These are phyloP conservation scores for Volvariella volvacea DNA, from an alignment of 1,284 basidiomycete species.

Conservation along the genomic window DNA sequence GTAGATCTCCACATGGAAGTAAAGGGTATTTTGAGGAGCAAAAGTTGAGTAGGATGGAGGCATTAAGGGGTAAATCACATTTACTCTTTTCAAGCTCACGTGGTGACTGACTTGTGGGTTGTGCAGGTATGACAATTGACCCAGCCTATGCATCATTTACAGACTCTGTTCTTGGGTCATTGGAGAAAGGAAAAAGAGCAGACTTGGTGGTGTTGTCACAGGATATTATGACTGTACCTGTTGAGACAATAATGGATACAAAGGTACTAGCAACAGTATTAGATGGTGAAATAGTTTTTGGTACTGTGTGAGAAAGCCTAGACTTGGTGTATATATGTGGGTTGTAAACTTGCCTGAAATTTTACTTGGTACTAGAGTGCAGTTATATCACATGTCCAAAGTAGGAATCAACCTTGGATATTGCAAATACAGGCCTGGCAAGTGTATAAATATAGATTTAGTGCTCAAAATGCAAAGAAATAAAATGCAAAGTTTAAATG, in stretches of 20 bases:
- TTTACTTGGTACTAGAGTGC: no score
- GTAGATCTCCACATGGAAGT: constrained; percentile 74
- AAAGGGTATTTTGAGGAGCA: constrained; percentile 84
- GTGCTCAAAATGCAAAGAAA: no score
- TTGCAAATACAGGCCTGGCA: no score
- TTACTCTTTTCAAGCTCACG: background rate
- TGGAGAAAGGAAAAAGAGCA: constrained; percentile 70
- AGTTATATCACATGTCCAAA: no score
- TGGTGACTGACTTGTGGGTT: background rate
- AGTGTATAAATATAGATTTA: no score
- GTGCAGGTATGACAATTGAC: constrained; percentile 55
- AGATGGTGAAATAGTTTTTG: constrained; percentile 69
- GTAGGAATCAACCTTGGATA: no score
- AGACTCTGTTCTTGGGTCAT: constrained; percentile 63
- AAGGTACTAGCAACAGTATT: constrained; percentile 71
- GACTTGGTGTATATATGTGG: no score
- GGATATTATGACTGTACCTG: constrained; percentile 70
- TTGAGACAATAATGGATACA: constrained; percentile 58
- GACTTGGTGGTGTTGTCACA: constrained; percentile 79
- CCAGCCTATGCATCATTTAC: constrained; percentile 85
- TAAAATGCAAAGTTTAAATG: no score
- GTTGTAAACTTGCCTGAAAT: no score
- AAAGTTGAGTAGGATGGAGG: constrained; percentile 66
- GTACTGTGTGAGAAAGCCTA: no score
- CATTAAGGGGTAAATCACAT: constrained; percentile 45